A percentile compares a stretch with the other conserved stretches of the same genome.
These are phyloP conservation scores for Mycena maculata DNA, from an alignment of 768 basidiomycete genomes.

Conservation along the genomic window DNA sequence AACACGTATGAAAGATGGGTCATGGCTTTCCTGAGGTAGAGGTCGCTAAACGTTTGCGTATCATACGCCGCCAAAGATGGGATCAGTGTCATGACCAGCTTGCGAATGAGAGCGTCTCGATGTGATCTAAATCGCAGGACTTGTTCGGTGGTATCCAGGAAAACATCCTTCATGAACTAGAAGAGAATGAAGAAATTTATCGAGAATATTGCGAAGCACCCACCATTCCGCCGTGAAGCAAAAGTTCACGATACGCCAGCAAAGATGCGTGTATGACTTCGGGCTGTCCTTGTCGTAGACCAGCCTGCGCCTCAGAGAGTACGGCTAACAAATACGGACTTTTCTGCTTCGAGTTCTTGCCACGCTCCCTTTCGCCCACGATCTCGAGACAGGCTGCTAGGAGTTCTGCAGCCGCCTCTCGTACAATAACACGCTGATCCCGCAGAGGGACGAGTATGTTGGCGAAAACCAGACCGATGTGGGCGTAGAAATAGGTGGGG, in stretches of 20 bases:
- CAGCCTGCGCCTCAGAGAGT: slow-evolving; percentile 87
- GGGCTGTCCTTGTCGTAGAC: slow-evolving; percentile 81
- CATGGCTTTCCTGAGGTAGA: slow-evolving; percentile 95
- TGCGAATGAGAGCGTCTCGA: slow-evolving; percentile 87
- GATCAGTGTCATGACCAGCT: slow-evolving; percentile 95
- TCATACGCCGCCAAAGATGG: slow-evolving; percentile 96
- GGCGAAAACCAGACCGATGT: slow-evolving; percentile 89
- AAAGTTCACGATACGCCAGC: slow-evolving; percentile 89
- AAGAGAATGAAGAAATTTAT: slow-evolving; percentile 3
- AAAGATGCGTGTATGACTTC: slow-evolving; percentile 95
- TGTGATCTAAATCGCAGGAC: slow-evolving; percentile 90
- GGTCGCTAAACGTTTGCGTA: slow-evolving; percentile 89
- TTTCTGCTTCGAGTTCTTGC: too few relatives aligned
- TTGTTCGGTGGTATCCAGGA: slow-evolving; percentile 88
- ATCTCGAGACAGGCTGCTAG: slow-evolving; percentile 95
- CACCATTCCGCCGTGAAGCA: slow-evolving; percentile 95
- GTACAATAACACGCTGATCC: slow-evolving; percentile 88
- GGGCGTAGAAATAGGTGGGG: slow-evolving; percentile 86
- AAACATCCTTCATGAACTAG: slow-evolving; percentile 91
- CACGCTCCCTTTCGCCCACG: slow-evolving; percentile 78
- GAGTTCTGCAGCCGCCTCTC: slow-evolving; percentile 93
- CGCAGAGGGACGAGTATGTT: slow-evolving; percentile 92
- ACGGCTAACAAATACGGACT: slow-evolving; percentile 81
- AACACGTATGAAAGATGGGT: slow-evolving; percentile 88
- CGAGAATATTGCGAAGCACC: slow-evolving; percentile 41